These are phyloP conservation scores for Hygrocybe coccinea DNA, from an alignment of 768 basidiomycete species.

Conservation along the genomic window DNA sequence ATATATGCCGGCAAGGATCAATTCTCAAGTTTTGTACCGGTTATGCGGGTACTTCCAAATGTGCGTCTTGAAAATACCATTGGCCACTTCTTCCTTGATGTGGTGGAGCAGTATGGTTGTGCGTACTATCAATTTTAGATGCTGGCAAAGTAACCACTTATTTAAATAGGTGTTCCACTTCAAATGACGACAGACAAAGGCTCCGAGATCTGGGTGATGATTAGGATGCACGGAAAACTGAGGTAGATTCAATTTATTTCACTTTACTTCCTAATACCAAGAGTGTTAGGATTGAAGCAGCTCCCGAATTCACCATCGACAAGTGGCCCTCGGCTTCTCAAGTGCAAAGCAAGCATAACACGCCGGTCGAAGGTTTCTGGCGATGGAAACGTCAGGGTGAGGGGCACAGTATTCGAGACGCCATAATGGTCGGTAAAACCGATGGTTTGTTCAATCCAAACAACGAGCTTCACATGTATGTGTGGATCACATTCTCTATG, in stretches of 20 bases:
- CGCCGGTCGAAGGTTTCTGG: slow-evolving; percentile 24
- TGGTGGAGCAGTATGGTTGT: slow-evolving; percentile 15
- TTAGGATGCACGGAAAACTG: slow-evolving; percentile 1
- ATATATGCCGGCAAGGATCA: slow-evolving; percentile 23
- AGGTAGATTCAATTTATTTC: slow-evolving; percentile 8
- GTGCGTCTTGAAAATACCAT: slow-evolving; percentile 14
- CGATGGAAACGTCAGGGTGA: slow-evolving; percentile 14
- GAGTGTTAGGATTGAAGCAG: slow-evolving; percentile 10
- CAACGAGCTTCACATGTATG: not conserved
- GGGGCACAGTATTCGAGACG: slow-evolving; percentile 6
- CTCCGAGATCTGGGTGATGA: not conserved
- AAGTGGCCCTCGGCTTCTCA: slow-evolving; percentile 3
- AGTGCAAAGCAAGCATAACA: slow-evolving; percentile 21
- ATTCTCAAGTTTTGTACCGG: slow-evolving; percentile 12
- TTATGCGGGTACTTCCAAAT: slow-evolving; percentile 16
- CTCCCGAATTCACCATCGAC: no score
- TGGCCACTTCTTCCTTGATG: slow-evolving; percentile 22
- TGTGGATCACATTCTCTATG: not conserved
- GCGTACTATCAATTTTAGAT: slow-evolving; percentile 1
- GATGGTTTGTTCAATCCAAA: not conserved
- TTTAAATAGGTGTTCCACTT: slow-evolving; percentile 7
- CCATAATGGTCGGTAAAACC: not conserved
- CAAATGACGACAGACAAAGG: slow-evolving; percentile 16
- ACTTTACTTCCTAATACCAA: not conserved
- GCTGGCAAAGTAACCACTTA: no score